Base-by-base conservation (phyloP, 2,329 filamentous ascomycete genomes). In the Coniochaeta hoffmannii region DNA sequence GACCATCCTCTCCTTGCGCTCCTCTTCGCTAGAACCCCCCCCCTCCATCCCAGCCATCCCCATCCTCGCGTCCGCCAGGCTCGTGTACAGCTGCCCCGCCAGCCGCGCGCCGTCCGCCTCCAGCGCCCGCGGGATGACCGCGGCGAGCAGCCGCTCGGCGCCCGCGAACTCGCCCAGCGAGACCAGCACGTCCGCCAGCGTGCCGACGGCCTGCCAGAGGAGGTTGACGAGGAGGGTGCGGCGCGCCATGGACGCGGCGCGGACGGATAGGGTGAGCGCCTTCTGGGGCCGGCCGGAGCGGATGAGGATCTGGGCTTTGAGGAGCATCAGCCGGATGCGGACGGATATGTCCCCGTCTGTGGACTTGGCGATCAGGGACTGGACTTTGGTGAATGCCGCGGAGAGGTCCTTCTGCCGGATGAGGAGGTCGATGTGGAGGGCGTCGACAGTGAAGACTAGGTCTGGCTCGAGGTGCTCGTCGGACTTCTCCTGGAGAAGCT, bases 41-140 rank as follows among this genome's bases (percentile, higher is more conserved):
- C 11, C 35, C 9, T 26, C 50, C 44, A 6, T 65, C 34, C 89
- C 87, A 0, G 89, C 90, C 58, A 89, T 71, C 0, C 91, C 91
- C 75, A 96, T 88, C 62, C 86, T 82, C 0, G 89, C 86, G 66
- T 96, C 90, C 0, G 83, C 88, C 3, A 95, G 78, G 22, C 83
- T 70, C 1, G 81, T 80, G 68, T 92, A 93, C 17, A 90, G 77
- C 22, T 76, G 77, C 0, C 85, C 90, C 0, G 79, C 77, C 14
- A 90, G 74, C 50, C 75, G 76, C 1, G 78, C 74, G 50, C 87
- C 82, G 53, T 85, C 82, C 53, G 82, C 83, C 69, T 95, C 90
- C 1, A 95, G 75, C 22, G 88, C 83, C 59, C 90, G 85, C 4
- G 92, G 91, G 57, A 96, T 77, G 9, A 89, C 78, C 1, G 83